These are phyloP conservation scores for Sicyos edulis DNA, from an alignment of 306 rosid species.

Conservation along the genomic window DNA sequence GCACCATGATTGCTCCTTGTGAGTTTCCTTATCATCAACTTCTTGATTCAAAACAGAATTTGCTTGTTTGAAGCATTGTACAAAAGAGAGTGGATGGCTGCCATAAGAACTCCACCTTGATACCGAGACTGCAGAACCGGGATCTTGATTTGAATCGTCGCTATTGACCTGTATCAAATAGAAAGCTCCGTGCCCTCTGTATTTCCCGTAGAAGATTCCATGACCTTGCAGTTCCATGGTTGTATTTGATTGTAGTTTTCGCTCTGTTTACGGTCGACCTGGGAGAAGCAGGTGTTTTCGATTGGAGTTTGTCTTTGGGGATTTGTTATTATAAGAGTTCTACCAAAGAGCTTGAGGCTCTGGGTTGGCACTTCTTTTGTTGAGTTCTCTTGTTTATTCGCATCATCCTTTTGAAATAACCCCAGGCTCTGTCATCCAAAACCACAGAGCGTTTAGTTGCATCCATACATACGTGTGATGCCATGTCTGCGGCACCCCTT, in stretches of 20 bases:
- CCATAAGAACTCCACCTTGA: conserved; percentile 21
- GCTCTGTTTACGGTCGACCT: background rate
- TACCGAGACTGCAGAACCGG: conserved; percentile 23
- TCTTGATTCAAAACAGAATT: conserved; percentile 26
- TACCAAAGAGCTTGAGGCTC: conserved; percentile 69
- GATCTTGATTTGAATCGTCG: conserved; percentile 27
- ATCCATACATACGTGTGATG: no score
- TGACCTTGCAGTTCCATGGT: conserved; percentile 1
- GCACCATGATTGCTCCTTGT: conserved; percentile 43
- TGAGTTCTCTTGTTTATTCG: conserved; percentile 26
- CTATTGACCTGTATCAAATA: conserved; percentile 29
- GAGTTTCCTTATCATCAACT: conserved; percentile 30
- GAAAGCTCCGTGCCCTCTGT: conserved; percentile 21
- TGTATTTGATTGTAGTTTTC: conserved; percentile 15
- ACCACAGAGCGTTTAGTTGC: conserved; percentile 18
- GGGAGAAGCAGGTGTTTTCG: background rate
- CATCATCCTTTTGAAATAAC: conserved; percentile 27
- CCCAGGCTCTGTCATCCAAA: conserved; percentile 39
- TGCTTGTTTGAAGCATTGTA: conserved; percentile 28
- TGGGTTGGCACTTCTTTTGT: conserved; percentile 36
- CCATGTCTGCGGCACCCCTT: no score
- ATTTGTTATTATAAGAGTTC: conserved; percentile 42
- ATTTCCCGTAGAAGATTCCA: background rate
- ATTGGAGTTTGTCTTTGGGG: conserved; percentile 20
- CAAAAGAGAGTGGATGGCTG: conserved; percentile 24